Evolutionary conservation across 1,284 basidiomycete species (phyloP).

Genomic region (Golubevia sp.): DNA sequence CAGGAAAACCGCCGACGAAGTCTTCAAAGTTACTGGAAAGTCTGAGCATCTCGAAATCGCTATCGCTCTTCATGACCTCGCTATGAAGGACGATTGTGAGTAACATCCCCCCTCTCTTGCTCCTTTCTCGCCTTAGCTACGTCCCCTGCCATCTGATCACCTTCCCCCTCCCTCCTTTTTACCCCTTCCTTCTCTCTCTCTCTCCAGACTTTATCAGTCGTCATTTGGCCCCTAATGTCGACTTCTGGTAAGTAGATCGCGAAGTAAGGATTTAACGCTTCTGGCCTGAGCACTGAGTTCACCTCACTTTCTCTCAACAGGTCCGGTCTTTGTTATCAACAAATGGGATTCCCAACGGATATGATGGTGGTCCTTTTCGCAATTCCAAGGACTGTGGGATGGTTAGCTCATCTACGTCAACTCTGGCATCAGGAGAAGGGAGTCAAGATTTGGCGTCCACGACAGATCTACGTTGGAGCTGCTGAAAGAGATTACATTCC

Average conservation of each 20-base stretch:
- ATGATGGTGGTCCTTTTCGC: slow-evolving; percentile 89
- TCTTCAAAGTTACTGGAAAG: slow-evolving; percentile 70
- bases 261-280: no score
- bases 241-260: no score
- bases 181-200: background rate
- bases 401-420: slow-evolving; percentile 86
- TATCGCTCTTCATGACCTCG: slow-evolving; percentile 81
- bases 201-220: no score
- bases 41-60: slow-evolving; percentile 82
- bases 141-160: background rate
- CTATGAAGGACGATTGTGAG: slow-evolving; percentile 85
- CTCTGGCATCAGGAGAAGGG: slow-evolving; percentile 85
- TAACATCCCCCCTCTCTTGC: slow-evolving; percentile 37
- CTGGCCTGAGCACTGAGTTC: no score
- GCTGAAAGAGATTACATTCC: slow-evolving; percentile 74
- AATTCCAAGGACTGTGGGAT: slow-evolving; percentile 83
- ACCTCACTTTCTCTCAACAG: no score
- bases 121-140: background rate
- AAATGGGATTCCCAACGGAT: slow-evolving; percentile 73
- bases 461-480: slow-evolving; percentile 78
- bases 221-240: slow-evolving; percentile 71
- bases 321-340: no score
- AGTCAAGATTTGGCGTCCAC: slow-evolving; percentile 86
- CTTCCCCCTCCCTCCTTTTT: slow-evolving; percentile 8
- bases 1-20: slow-evolving; percentile 83